Conservation (phyloP, 345 rosid genomes). For the Toxicodendron radicans region DNA sequence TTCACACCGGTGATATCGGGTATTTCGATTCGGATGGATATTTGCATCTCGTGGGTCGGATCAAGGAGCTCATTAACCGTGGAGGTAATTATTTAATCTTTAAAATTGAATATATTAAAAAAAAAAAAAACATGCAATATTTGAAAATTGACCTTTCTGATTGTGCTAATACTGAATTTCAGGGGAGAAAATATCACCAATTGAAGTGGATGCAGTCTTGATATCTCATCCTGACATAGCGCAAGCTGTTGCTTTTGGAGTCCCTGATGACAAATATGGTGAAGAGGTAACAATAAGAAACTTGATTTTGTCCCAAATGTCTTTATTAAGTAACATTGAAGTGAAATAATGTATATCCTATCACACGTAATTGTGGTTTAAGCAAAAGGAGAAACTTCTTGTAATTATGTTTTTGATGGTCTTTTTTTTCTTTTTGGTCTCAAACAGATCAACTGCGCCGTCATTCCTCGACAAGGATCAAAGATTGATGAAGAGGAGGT, state of each 20-base stretch:
- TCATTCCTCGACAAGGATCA: conserved; percentile 45
- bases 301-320: no score
- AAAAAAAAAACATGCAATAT: not conserved
- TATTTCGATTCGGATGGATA: conserved; percentile 55
- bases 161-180: not conserved
- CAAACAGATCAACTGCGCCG: conserved; percentile 48
- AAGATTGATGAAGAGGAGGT: conserved; percentile 39
- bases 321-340: no score
- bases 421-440: not conserved
- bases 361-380: not conserved
- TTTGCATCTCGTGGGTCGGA: conserved; percentile 62
- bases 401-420: not conserved
- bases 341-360: no score
- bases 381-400: not conserved
- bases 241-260: conserved; percentile 45
- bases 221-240: conserved; percentile 42
- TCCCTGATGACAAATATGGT: conserved; percentile 53
- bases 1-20: conserved; percentile 64
- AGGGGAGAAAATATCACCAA: conserved; percentile 58
- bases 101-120: not conserved
- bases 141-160: not conserved
- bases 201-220: conserved; percentile 53
- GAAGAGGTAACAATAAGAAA: conserved; percentile 38
- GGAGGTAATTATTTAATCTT: conserved; percentile 41
- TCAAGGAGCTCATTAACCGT: conserved; percentile 71